phyloP scores from a whole-genome alignment of 768 basidiomycete species.

The Gautieria morchelliformis region DNA sequence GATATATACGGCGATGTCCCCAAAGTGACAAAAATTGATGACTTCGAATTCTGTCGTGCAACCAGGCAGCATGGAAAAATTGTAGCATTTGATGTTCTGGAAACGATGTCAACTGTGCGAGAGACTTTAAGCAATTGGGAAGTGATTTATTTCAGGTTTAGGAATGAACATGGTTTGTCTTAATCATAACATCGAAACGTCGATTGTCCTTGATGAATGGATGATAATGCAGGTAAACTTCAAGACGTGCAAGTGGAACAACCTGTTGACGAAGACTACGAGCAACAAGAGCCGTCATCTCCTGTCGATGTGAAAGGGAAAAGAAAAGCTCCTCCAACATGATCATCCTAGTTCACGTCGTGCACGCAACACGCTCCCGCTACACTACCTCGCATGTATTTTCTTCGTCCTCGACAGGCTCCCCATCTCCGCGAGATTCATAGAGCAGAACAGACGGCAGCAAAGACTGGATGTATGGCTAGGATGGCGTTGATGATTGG shows the following conservation, averaged over 20 bases:
- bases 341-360: neutral
- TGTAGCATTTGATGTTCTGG: conserved; percentile 44
- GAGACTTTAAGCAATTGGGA: conserved; percentile 57
- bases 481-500: neutral
- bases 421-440: neutral
- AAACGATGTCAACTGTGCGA: conserved; percentile 36
- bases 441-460: neutral
- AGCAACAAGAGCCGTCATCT: conserved; percentile 18
- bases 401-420: neutral
- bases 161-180: conserved; percentile 43
- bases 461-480: neutral
- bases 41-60: conserved; percentile 58
- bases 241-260: conserved; percentile 49
- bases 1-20: conserved; percentile 26
- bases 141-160: conserved; percentile 56
- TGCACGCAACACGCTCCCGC: neutral
- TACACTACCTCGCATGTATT: neutral
- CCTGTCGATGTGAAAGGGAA: conserved; percentile 42
- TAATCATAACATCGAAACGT: neutral
- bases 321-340: conserved; percentile 39
- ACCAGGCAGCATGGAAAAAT: conserved; percentile 43
- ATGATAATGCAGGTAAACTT: conserved; percentile 37
- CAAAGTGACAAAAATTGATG: conserved; percentile 24
- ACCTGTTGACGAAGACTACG: conserved; percentile 54
- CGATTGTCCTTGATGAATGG: neutral